These are phyloP conservation scores for Ceratocystis alfenasii DNA, from an alignment of 2,329 filamentous ascomycete species.

Conservation along the genomic window DNA sequence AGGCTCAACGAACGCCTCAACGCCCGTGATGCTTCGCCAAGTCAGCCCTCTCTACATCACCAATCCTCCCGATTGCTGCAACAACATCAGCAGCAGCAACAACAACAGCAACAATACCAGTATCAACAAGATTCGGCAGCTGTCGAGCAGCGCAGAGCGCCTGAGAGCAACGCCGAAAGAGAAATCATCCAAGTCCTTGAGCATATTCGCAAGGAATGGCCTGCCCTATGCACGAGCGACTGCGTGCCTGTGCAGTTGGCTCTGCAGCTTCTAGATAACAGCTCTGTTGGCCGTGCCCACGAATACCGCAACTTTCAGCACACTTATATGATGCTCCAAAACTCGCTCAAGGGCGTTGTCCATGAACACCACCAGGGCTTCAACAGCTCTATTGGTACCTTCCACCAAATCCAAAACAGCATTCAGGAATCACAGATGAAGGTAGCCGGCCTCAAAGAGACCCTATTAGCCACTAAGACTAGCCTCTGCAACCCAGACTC, in stretches of 20 bases:
- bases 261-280: slow-evolving; percentile 86
- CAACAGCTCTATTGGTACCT: slow-evolving; percentile 97
- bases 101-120: neutral
- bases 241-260: slow-evolving; percentile 89
- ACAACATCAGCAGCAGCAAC: slow-evolving; percentile 23
- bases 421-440: slow-evolving; percentile 80
- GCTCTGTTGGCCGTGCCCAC: slow-evolving; percentile 81
- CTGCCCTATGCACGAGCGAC: slow-evolving; percentile 75
- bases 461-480: slow-evolving; percentile 66
- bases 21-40: slow-evolving; percentile 14
- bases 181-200: slow-evolving; percentile 57
- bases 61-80: slow-evolving; percentile 17
- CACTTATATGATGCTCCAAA: slow-evolving; percentile 79
- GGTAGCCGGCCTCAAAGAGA: slow-evolving; percentile 70
- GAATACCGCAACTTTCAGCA: slow-evolving; percentile 76
- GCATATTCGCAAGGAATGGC: slow-evolving; percentile 80
- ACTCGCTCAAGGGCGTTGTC: slow-evolving; percentile 84
- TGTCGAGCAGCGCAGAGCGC: slow-evolving; percentile 23
- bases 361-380: slow-evolving; percentile 99
- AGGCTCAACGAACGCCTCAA: slow-evolving; percentile 23
- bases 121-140: slow-evolving; percentile 21
- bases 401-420: slow-evolving; percentile 94
- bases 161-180: slow-evolving; percentile 40
- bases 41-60: slow-evolving; percentile 6
- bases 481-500: slow-evolving; percentile 77